Conservation (phyloP, 495 filamentous ascomycete species). For the Hypoxylon crocopeplum region DNA sequence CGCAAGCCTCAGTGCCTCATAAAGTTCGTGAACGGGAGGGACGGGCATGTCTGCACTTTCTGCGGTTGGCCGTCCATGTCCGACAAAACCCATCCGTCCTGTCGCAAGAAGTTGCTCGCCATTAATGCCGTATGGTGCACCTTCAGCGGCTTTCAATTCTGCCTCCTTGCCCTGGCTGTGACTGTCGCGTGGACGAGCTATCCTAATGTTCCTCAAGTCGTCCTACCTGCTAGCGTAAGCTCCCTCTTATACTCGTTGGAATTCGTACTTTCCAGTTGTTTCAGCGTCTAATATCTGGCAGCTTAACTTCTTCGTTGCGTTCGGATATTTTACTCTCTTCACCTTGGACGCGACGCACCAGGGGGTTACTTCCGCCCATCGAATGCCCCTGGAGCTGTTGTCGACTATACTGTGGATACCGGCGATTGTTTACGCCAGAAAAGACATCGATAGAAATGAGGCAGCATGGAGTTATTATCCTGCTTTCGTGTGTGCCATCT, state of each 20-base stretch:
- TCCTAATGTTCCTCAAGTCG: neutral
- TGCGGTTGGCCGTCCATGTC: constrained; percentile 11
- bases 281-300: neutral
- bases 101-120: neutral
- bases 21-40: neutral
- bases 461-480: too few species aligned
- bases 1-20: neutral
- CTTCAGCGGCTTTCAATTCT: neutral
- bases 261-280: too few species aligned
- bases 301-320: neutral
- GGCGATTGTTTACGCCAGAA: too few species aligned
- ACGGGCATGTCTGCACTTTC: neutral
- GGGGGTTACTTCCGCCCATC: neutral
- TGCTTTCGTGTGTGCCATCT: too few species aligned
- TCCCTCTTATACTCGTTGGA: too few species aligned
- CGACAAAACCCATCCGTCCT: neutral
- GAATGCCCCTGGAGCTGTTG: neutral
- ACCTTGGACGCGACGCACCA: neutral
- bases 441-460: too few species aligned
- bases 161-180: neutral
- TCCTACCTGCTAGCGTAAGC: constrained; percentile 1
- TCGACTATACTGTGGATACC: neutral
- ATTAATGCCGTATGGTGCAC: neutral
- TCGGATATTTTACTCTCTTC: neutral
- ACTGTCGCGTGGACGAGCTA: neutral